Conservation (phyloP, 805 yeast species). For the Dipodascus geniculatus region DNA sequence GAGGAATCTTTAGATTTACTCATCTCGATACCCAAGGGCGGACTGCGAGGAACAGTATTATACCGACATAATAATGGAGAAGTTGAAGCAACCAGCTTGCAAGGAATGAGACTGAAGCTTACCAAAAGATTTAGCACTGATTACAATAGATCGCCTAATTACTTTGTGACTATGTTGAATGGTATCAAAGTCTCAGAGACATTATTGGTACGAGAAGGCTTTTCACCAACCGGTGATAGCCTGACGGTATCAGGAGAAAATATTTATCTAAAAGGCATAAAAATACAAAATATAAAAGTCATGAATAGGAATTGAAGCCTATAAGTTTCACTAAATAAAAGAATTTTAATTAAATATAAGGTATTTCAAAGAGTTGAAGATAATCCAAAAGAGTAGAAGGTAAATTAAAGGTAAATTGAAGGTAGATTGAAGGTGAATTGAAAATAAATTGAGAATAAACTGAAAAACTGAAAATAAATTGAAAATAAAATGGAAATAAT, state of each 20-base stretch:
- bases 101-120: constrained; percentile 7
- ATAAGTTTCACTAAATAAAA: too few relatives aligned
- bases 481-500: too few relatives aligned
- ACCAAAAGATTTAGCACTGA: neutral
- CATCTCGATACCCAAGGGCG: constrained; percentile 1
- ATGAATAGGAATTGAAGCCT: constrained; percentile 8
- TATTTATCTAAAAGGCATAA: neutral
- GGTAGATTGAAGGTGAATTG: too few relatives aligned
- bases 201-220: constrained; percentile 1
- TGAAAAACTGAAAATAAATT: neutral
- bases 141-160: neutral
- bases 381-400: too few relatives aligned
- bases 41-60: constrained; percentile 1
- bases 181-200: neutral
- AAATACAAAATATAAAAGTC: neutral
- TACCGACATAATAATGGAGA: constrained; percentile 1
- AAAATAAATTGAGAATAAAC: too few relatives aligned
- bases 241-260: neutral
- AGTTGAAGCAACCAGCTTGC: constrained; percentile 5
- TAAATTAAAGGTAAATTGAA: too few relatives aligned
- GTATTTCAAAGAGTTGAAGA: too few relatives aligned
- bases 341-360: too few relatives aligned
- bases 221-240: constrained; percentile 3
- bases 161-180: neutral
- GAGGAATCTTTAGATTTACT: neutral